Conservation (phyloP, 805 yeast species). For the Metschnikowia cubensis region DNA sequence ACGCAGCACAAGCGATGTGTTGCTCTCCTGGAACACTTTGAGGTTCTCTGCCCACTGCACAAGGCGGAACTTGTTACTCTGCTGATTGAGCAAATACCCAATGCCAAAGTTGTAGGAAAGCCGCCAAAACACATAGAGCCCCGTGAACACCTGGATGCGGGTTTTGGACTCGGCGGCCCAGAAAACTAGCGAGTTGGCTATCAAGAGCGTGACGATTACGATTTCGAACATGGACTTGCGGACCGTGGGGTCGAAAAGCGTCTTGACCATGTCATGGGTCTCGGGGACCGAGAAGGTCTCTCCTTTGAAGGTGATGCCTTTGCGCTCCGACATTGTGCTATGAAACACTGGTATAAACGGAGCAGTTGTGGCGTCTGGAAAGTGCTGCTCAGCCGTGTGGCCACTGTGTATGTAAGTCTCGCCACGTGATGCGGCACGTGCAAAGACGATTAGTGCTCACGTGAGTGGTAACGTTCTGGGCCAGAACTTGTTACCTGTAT, state of each 20-base stretch:
- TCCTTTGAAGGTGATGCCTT: conserved; percentile 44
- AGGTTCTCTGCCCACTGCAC: conserved; percentile 48
- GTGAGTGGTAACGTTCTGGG: background rate
- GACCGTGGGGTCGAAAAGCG: conserved; percentile 72
- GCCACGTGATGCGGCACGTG: background rate
- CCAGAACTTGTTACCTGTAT: background rate
- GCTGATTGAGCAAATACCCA: conserved; percentile 62
- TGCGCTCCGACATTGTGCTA: background rate
- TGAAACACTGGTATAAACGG: background rate
- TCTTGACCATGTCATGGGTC: conserved; percentile 81
- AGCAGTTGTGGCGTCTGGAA: background rate
- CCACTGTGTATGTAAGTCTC: background rate
- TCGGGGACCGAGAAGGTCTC: conserved; percentile 49
- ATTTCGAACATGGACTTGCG: conserved; percentile 64
- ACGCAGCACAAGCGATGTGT: conserved; percentile 32
- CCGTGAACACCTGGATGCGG: conserved; percentile 41
- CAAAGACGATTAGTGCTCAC: background rate
- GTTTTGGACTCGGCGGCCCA: conserved; percentile 21
- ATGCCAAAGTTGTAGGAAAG: conserved; percentile 75
- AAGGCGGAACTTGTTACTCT: conserved; percentile 54
- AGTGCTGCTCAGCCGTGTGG: background rate
- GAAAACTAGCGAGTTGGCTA: conserved; percentile 32
- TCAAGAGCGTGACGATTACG: conserved; percentile 45
- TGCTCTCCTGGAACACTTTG: conserved; percentile 39
- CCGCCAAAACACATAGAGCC: conserved; percentile 70